Evolutionary conservation across 805 yeast genomes (phyloP), one percentile per base, ranked within the genome.

Genomic region (Wickerhamomyces silvicola): DNA sequence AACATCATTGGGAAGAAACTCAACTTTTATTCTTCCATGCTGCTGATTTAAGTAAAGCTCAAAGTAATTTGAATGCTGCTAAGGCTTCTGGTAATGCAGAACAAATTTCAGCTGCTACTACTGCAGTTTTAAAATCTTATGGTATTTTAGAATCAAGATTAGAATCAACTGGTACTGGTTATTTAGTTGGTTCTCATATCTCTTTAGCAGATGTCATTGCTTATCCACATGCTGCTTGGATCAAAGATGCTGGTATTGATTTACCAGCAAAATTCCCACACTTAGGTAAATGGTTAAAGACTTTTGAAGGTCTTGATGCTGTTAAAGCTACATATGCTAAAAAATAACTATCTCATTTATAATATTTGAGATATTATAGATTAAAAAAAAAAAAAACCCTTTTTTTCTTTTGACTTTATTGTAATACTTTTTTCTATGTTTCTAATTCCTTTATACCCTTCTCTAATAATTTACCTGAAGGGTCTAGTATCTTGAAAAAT

Each of bases 11-110:
- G 49, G 63, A 62, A 42, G 64, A 68, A 48, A 50, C 68, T 42
- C 77, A 74, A 41, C 64, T 74, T 62, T 39, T 70, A 6, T 62
- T 66, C 35, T 77, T 72, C 63, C 81, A 74, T 47, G 68, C 70
- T 60, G 72, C 77, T 38, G 71, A 70, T 6, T 46, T 69, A 16
- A 77, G 78, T 28, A 81, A 80, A 34, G 71, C 68, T 65, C 75
- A 68, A 45, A 80, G 81, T n/a, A 78, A 72, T 45, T 75, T 72
- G 45, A 37, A 41, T 35, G 15, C 33, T 4, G 24, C 45, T 10
- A 64, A 40, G 45, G 68, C 75, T 6, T 52, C 60, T 0, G 79
- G 69, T 33, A 64, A 72, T 43, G 50, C 64, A 11, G 72, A 68
- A 41, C 79, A 63, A 6, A 60, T 68, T 24, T 56, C 64, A n/a